Base-by-base conservation (phyloP, 2,329 filamentous ascomycete species). In the Herpotrichia juniperi region DNA sequence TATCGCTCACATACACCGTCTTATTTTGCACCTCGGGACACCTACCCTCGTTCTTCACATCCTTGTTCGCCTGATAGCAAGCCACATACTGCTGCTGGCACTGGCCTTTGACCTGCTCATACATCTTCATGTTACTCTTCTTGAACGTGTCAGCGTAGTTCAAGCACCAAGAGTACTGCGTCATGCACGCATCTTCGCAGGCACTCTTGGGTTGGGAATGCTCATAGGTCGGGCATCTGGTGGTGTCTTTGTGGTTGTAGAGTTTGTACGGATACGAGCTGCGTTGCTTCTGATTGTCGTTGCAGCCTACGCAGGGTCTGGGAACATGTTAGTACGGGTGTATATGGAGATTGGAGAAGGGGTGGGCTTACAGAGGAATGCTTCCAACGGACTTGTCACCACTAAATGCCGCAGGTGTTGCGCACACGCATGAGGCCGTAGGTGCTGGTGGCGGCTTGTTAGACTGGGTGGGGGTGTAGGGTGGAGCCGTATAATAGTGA, bases 271-370 rank as follows among this genome's bases (percentile, higher is more conserved):
- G 51, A 25, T 37, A 34, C 17, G 4, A 16, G 4, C 12, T 19
- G 24, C 47, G 40, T 34, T 54, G 40, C 4, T 31, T 25, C 2
- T 8, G 2, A n/a, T 28, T 22, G 26, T 54, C 51, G 28, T 54
- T 54, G 34, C 51, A 51, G 51, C 51, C 51, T 14, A 54, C 51
- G 34, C 51, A 54, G 10, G 51, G 51, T 9, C 44, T 46, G 22
- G 11, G 28, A 7, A 8, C 17, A 21, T 7, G 44, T 46, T 22
- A 46, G 44, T n/a, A 30, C 16, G 9, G 17, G 26, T 30, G 24
- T 8, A 30, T 8, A 10, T 6, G 11, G 22, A 16, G 11, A n/a
- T n/a, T n/a, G 39, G 7, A 31, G 14, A 14, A 12, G 22, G 22
- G n/a, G 24, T 30, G 12, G 8, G 14, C 26, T 30, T 45, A 45